Evolutionary conservation across 2,329 filamentous ascomycete genomes (phyloP).

Genomic region (Rutstroemia sp.): DNA sequence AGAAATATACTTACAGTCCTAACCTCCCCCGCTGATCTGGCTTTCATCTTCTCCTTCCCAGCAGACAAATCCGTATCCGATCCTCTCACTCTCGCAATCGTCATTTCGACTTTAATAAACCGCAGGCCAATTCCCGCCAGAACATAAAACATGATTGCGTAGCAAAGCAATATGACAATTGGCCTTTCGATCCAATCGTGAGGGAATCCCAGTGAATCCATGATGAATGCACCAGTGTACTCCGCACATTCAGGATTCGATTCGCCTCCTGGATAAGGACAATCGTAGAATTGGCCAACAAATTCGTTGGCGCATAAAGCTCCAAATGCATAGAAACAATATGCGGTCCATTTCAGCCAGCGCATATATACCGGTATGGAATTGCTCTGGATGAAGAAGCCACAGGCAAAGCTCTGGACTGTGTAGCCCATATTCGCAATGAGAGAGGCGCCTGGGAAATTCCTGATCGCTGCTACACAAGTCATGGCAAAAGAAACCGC

Average conservation of each 20-base stretch:
- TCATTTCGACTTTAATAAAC: constrained; percentile 61
- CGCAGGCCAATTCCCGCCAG: constrained; percentile 54
- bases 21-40: constrained; percentile 43
- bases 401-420: constrained; percentile 65
- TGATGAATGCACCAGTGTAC: constrained; percentile 63
- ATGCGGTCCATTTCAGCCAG: constrained; percentile 66
- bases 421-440: constrained; percentile 69
- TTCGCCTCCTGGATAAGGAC: constrained; percentile 54
- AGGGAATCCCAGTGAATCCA: constrained; percentile 62
- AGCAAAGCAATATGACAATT: constrained; percentile 55
- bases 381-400: constrained; percentile 68
- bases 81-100: constrained; percentile 54
- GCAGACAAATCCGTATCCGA: constrained; percentile 55
- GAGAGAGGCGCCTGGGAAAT: constrained; percentile 64
- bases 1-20: constrained; percentile 33
- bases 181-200: constrained; percentile 59
- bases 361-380: constrained; percentile 71
- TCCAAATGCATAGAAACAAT: constrained; percentile 63
- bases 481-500: constrained; percentile 64
- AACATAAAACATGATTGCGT: constrained; percentile 54
- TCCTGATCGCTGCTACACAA: constrained; percentile 56
- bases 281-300: constrained; percentile 63
- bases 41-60: constrained; percentile 62
- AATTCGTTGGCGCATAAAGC: constrained; percentile 70
- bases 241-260: constrained; percentile 58